Evolutionary conservation across 1,284 basidiomycete species (phyloP), one percentile per base, ranked within the genome.

Genomic region (Omphalotus olearius): DNA sequence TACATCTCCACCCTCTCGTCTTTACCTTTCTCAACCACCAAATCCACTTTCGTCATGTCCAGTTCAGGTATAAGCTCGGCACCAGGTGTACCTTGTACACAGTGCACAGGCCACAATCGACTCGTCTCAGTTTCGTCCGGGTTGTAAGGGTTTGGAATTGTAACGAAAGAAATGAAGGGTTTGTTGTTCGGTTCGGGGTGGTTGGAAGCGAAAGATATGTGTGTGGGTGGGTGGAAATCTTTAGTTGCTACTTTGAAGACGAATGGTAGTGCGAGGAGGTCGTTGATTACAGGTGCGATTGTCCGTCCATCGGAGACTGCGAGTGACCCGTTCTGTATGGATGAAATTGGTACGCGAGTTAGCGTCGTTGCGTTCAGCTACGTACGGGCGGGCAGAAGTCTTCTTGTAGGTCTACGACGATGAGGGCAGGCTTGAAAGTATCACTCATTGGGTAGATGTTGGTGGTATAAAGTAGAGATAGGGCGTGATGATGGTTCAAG

Each of bases 131-230:
- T 65, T 59, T 72, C 66, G 4, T 58, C 56, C 23, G 61, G 52
- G 57, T 66, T 67, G 33, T 58, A 45, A 42, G 65, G 65, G 59
- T 67, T 68, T 51, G 52, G 51, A 60, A 68, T 64, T 50, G 64
- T 64, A 60, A 66, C 54, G 51, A 72, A 67, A 39, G 68, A 63
- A 0, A 63, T 60, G 63, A 79, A 82, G 3, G 75, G 58, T 3
- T 37, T 36, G 36, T 57, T 60, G 65, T 56, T 66, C 6, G 59
- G 63, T 49, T 58, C 61, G 26, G 59, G 60, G 62, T 85, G 80
- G n/a, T 71, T 69, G 4, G 75, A 73, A 0, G 81, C 81, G 65
- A 88, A 88, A 14, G 81, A 84, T 58, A 86, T 69, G 67, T 88
- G 84, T 14, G 67, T 61, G 3, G 60, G 59, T 0, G 83, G 85